Base-by-base conservation (phyloP, 2,329 filamentous ascomycete genomes). In the Colletotrichum filicis region DNA sequence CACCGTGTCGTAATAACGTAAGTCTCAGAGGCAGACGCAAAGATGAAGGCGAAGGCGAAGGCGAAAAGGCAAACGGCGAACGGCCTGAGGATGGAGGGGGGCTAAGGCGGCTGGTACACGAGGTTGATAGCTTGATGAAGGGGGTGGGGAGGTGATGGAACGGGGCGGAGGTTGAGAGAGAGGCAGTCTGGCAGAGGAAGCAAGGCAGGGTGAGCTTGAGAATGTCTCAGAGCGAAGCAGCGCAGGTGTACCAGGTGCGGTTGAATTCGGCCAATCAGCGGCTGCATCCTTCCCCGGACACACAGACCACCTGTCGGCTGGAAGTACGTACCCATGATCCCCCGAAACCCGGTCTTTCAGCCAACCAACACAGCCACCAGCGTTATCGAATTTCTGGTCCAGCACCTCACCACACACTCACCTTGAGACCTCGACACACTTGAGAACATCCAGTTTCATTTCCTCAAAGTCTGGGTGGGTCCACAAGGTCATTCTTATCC, bases 1-100 rank as follows among this genome's bases (percentile, higher is more conserved):
- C 70, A 73, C 61, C 66, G 66, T 66, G 66, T 69, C 42, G 55
- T 60, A 64, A 61, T 35, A 55, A 64, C 61, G 65, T 56, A 63
- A 65, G 59, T 68, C 49, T 49, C 24, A 35, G 52, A 49, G 28
- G 28, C 30, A 49, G 30, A 8, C 35, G 53, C 52, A 14, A 61
- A 60, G n/a, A 19, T 12, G 12, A 46, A 26, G 42, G 26, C 24
- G 57, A 46, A 26, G 55, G 26, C 24, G 57, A 35, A 42, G 24
- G n/a, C 49, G 8, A 30, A 46, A n/a, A 46, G 26, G 24, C 22
- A 24, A 56, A 49, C 42, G 42, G 42, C 16, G 26, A 57, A 49
- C 42, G 42, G 42, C 19, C 24, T 49, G 22, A 37, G 55, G 46
- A 52, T 26, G 63, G 30, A 46, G 58, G 64, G 53, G 68, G 32